These are phyloP conservation scores for Plantago coronopus DNA, from an alignment of 305 asterid species.

Conservation along the genomic window DNA sequence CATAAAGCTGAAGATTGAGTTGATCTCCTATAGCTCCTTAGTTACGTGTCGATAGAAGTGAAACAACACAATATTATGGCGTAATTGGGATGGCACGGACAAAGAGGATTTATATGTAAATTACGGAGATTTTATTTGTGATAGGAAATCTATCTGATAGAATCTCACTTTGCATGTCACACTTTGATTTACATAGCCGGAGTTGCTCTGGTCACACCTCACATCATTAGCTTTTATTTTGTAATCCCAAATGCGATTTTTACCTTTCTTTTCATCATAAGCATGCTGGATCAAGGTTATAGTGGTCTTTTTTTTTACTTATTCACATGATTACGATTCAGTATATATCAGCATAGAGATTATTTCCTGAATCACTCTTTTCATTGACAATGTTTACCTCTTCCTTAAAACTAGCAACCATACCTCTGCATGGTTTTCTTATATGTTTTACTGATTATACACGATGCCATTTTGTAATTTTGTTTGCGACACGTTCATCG, in stretches of 20 bases:
- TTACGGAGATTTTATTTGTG: too few species aligned
- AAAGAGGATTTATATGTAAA: too few species aligned
- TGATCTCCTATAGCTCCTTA: neutral
- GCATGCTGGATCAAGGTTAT: neutral
- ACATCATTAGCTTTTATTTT: too few species aligned
- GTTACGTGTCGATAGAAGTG: neutral
- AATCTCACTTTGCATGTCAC: too few species aligned
- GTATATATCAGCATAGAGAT: neutral
- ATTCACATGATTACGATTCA: neutral
- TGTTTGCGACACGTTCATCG: neutral
- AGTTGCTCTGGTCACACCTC: too few species aligned
- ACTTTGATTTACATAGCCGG: too few species aligned
- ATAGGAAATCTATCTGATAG: too few species aligned
- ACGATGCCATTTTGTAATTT: slow-evolving; percentile 7
- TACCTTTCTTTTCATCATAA: neutral
- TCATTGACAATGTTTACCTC: neutral
- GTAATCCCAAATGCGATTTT: too few species aligned
- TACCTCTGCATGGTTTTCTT: neutral
- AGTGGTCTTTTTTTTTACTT: slow-evolving; percentile 2
- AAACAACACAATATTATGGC: neutral
- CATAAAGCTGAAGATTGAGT: neutral
- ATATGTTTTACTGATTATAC: slow-evolving; percentile 1
- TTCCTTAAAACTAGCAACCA: neutral
- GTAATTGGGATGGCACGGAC: too few species aligned
- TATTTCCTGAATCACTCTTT: slow-evolving; percentile 1